Evolutionary conservation across 176 grass and related monocot species (phyloP).

Genomic region (Cymbopogon citratus): DNA sequence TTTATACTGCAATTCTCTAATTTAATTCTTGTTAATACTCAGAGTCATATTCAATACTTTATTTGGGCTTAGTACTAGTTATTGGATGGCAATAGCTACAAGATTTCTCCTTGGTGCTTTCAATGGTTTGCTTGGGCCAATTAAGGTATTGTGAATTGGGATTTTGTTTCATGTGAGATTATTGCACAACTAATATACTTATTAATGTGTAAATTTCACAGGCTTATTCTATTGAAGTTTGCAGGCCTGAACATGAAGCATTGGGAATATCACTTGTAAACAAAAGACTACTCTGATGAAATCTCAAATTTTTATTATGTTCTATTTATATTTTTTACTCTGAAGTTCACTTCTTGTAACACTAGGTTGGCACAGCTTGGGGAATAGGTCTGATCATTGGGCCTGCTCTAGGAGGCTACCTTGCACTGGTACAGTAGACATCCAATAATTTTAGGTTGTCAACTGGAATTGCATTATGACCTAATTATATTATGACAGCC

Average conservation of each 20-base stretch:
- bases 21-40: conserved; percentile 24
- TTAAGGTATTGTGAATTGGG: conserved; percentile 52
- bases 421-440: conserved; percentile 53
- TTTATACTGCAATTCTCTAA: background rate
- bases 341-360: conserved; percentile 18
- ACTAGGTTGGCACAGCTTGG: conserved; percentile 60
- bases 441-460: no score
- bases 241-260: conserved; percentile 66
- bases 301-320: no score
- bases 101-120: conserved; percentile 76
- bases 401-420: conserved; percentile 82
- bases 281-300: no score
- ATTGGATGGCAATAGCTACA: conserved; percentile 88
- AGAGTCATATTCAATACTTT: conserved; percentile 84
- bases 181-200: background rate
- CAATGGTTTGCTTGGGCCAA: conserved; percentile 80
- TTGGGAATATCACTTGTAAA: conserved; percentile 73
- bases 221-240: conserved; percentile 28
- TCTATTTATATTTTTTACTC: background rate
- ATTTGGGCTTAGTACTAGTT: conserved; percentile 82
- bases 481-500: conserved; percentile 35
- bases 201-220: conserved; percentile 15
- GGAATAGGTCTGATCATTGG: conserved; percentile 75
- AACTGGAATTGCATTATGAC: no score
- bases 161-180: background rate